Evolutionary conservation across 768 basidiomycete species (phyloP), one percentile per base, ranked within the genome.

Genomic region (Trametes coccinea): DNA sequence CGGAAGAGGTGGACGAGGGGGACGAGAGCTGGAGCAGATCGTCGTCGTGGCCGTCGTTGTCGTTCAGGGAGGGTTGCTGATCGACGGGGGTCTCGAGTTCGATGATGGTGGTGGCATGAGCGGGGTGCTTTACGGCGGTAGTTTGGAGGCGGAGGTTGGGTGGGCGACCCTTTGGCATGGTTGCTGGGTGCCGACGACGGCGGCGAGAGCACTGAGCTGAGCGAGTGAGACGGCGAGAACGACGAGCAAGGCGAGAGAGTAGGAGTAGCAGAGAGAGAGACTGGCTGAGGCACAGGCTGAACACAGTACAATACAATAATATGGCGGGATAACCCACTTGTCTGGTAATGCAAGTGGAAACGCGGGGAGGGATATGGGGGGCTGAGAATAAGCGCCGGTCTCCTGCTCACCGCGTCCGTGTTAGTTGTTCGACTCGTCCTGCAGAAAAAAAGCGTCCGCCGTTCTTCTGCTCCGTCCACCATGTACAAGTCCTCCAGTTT

Each of bases 131-230:
- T 4, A 53, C 55, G 29, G 64, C 52, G 11, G 59, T 61, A 5
- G 71, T 67, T 57, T 67, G 64, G 30, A 85, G 72, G 40, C 82
- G 79, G 61, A 85, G 79, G 56, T 80, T 82, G 29, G 84, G 83
- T 6, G 84, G 84, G 17, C 82, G 78, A 56, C 74, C 73, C 50
- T 82, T 79, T 70, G 67, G 63, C 69, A 67, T 66, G 58, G n/a
- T 27, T 44, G 17, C 37, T 40, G 4, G 65, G 29, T 45, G 62
- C 33, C 3, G 64, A 53, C 43, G 30, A 41, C 45, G 50, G 45
- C 39, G 30, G 48, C 45, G 16, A 65, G 49, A 47, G 27, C 29
- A 48, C 46, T 27, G 53, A 63, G 52, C 27, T 51, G 53, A 50
- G 48, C 31, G 27, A 56, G 43, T 10, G 63, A 45, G 51, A 31